Conservation (phyloP, 106 monocot species). For the Acorus gramineus region DNA sequence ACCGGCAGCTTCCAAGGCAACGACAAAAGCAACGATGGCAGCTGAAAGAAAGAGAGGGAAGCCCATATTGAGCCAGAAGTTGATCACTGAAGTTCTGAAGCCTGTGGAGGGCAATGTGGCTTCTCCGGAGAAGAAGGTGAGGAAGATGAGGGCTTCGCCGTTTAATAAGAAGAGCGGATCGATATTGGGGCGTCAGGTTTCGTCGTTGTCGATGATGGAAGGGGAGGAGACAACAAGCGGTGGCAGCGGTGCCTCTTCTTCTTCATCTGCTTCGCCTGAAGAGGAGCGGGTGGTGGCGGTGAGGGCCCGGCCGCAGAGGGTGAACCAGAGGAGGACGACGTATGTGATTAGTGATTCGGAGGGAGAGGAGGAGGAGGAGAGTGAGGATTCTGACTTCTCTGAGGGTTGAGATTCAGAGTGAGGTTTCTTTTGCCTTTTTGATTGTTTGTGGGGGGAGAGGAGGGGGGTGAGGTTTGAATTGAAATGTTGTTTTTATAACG, state of each 20-base stretch:
- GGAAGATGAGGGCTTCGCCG: slow-evolving; percentile 79
- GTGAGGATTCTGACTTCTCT: slow-evolving; percentile 41
- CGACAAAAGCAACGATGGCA: slow-evolving; percentile 6
- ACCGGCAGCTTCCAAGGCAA: slow-evolving; percentile 7
- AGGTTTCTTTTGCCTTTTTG: too few species aligned
- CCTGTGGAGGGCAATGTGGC: slow-evolving; percentile 14
- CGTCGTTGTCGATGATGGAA: too few species aligned
- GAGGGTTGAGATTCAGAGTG: slow-evolving; percentile 23
- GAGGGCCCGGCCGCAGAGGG: slow-evolving; percentile 26
- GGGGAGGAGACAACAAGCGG: not conserved
- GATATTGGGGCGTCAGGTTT: slow-evolving; percentile 8
- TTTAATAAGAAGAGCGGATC: slow-evolving; percentile 94
- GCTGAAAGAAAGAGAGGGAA: slow-evolving; percentile 30
- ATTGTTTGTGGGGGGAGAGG: too few species aligned
- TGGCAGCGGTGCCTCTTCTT: slow-evolving; percentile 9
- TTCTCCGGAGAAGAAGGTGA: slow-evolving; percentile 84
- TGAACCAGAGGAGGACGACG: slow-evolving; percentile 7
- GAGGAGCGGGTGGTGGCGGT: slow-evolving; percentile 6
- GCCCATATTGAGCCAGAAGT: slow-evolving; percentile 21
- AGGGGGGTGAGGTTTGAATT: too few species aligned
- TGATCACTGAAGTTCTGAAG: slow-evolving; percentile 33
- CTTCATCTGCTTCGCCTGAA: not conserved
- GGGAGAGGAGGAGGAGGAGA: slow-evolving; percentile 18
- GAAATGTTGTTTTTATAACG: too few species aligned
- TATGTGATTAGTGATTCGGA: slow-evolving; percentile 26